These are phyloP conservation scores for Helianthus annuus DNA, from an alignment of 129 eudicot species.

Conservation along the genomic window DNA sequence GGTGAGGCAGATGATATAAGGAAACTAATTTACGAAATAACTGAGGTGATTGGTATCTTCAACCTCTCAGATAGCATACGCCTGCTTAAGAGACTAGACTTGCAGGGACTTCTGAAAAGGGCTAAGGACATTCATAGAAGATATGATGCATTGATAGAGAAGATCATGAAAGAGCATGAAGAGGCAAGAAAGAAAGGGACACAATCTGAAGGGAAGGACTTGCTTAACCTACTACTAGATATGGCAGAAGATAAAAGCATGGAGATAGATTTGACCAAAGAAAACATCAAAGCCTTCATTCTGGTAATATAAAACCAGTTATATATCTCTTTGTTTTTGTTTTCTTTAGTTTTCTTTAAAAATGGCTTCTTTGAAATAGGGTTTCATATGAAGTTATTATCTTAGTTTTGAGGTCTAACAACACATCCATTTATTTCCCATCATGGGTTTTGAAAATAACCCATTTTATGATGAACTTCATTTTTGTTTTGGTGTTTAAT, in stretches of 20 bases:
- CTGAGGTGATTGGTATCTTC: not conserved
- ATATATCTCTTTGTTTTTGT: not conserved
- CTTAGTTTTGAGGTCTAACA: too few relatives aligned
- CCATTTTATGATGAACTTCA: too few relatives aligned
- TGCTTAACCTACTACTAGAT: not conserved
- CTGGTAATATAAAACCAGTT: not conserved
- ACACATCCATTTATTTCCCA: too few relatives aligned
- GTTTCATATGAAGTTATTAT: too few relatives aligned
- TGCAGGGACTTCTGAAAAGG: not conserved
- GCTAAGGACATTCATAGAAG: not conserved
- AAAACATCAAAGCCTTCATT: not conserved
- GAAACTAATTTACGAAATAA: not conserved
- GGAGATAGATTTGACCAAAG: not conserved
- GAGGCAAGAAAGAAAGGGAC: not conserved
- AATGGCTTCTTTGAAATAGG: too few relatives aligned
- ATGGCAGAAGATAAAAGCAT: conserved; percentile 2
- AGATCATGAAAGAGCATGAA: not conserved
- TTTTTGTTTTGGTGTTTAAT: too few relatives aligned
- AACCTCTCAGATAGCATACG: not conserved
- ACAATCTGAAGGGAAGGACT: not conserved
- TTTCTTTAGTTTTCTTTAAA: too few relatives aligned
- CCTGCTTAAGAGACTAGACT: not conserved
- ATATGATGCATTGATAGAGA: conserved; percentile 3
- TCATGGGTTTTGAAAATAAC: too few relatives aligned
- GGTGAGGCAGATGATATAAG: too few relatives aligned